These are phyloP conservation scores for Oleoguttula mirabilis DNA, from an alignment of 495 filamentous ascomycete species.

Conservation along the genomic window DNA sequence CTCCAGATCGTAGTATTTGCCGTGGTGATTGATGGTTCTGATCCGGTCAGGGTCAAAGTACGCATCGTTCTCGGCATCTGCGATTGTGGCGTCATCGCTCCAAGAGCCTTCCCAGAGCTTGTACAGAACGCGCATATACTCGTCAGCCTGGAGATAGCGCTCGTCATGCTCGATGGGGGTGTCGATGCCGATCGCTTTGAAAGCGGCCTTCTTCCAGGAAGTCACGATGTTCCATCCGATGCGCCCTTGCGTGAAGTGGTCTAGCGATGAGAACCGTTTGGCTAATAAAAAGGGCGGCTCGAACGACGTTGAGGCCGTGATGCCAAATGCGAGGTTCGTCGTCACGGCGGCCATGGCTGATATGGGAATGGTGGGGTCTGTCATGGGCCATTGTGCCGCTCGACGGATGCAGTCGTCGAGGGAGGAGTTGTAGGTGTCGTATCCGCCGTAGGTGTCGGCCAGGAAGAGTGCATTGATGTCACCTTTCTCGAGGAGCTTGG, in stretches of 20 bases:
- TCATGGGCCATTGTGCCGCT: conserved; percentile 15
- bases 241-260: conserved; percentile 55
- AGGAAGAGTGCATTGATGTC: conserved; percentile 48
- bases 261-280: conserved; percentile 49
- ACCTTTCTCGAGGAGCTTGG: conserved; percentile 37
- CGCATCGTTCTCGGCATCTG: conserved; percentile 39
- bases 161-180: conserved; percentile 44
- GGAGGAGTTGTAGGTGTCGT: conserved; percentile 13
- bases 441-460: conserved; percentile 37
- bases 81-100: conserved; percentile 51
- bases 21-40: conserved; percentile 52
- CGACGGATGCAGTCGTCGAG: conserved; percentile 9
- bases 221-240: conserved; percentile 63
- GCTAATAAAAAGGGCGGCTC: conserved; percentile 60
- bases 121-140: conserved; percentile 58
- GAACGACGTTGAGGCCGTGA: conserved; percentile 58
- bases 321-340: conserved; percentile 51
- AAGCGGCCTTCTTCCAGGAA: conserved; percentile 54
- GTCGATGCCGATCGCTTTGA: conserved; percentile 20
- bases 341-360: conserved; percentile 38
- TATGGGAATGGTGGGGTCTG: conserved; percentile 9
- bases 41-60: conserved; percentile 50
- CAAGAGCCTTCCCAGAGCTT: conserved; percentile 61
- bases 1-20: conserved; percentile 53
- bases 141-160: conserved; percentile 52